Evolutionary conservation across 1,139 yeast species (phyloP), one percentile per base, ranked within the genome.

Genomic region (Ogataea hybrid): DNA sequence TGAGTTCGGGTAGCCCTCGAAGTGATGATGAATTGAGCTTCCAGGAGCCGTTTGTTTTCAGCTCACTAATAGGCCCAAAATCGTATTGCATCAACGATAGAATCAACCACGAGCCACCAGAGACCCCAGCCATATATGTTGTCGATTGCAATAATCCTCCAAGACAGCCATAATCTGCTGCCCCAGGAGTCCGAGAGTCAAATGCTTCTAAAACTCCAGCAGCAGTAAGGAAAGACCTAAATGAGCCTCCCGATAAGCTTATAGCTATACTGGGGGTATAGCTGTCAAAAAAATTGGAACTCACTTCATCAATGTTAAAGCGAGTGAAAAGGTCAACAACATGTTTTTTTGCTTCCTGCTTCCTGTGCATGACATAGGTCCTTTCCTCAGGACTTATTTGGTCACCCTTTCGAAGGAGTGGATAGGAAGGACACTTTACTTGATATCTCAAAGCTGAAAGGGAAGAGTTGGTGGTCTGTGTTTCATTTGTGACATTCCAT

Each of bases 221-320:
- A 0, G 80, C 81, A 5, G 74, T 71, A 8, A 82, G 56, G 77
- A 82, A 77, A 1, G 88, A 72, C 43, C 89, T 61, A 51, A 78
- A 81, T 0, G 88, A 88, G 5, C 89, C 89, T 0, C 89, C 89
- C 5, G 86, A 79, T 10, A 81, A 53, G 1, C 83, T 79, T 8
- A 81, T 48, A 0, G 81, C 84, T 11, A 80, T 66, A 7, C 57
- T 63, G 0, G 71, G 65, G 0, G 58, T 42, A 3, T 59, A 42
- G 1, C 61, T 48, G 9, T 48, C 40, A n/a, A 56, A 42, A 35
- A 66, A 64, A 5, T 43, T 28, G 4, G 59, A 53, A 45, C 71
- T 64, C 40, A 74, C 63, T 2, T 62, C 66, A 10, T 75, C 74
- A 16, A 73, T 67, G 2, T 51, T 49, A 16, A 68, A 61, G 25